A percentile compares a stretch with the other conserved stretches of the same genome.
phyloP scores from a whole-genome alignment of 306 rosid genomes.

The Malus orientalis region DNA sequence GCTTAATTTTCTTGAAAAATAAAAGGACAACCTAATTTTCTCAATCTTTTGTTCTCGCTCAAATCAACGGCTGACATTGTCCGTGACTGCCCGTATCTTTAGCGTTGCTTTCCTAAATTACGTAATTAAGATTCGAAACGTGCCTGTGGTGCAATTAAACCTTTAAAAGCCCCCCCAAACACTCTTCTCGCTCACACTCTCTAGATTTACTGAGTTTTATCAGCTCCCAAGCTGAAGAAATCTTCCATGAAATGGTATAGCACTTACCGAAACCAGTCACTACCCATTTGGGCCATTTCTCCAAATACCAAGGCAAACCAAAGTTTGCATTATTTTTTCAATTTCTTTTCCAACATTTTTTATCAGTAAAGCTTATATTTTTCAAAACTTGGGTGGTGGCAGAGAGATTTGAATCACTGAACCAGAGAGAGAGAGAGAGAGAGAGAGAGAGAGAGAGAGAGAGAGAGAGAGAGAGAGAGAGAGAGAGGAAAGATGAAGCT shows the following conservation, averaged over 20 bases:
- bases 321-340: neutral
- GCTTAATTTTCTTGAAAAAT: too few relatives aligned
- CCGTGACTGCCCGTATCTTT: slow-evolving; percentile 6
- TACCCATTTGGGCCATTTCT: neutral
- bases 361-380: neutral
- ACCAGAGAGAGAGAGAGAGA: neutral
- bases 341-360: neutral
- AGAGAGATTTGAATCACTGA: neutral
- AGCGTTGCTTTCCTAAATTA: neutral
- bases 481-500: slow-evolving; percentile 29
- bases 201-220: neutral
- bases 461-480: neutral
- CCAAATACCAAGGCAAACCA: neutral
- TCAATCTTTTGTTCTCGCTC: neutral
- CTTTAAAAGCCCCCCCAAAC: slow-evolving; percentile 42
- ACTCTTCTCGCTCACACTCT: neutral
- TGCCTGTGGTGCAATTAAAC: slow-evolving; percentile 21
- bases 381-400: slow-evolving; percentile 11
- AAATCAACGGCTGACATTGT: neutral
- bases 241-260: slow-evolving; percentile 4
- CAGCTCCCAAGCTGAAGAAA: slow-evolving; percentile 10
- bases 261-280: neutral
- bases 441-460: neutral
- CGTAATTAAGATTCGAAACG: slow-evolving; percentile 37
- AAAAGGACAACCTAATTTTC: too few relatives aligned